Base-by-base conservation (phyloP, 2,329 filamentous ascomycete species). In the Colletotrichum lindemuthianum region DNA sequence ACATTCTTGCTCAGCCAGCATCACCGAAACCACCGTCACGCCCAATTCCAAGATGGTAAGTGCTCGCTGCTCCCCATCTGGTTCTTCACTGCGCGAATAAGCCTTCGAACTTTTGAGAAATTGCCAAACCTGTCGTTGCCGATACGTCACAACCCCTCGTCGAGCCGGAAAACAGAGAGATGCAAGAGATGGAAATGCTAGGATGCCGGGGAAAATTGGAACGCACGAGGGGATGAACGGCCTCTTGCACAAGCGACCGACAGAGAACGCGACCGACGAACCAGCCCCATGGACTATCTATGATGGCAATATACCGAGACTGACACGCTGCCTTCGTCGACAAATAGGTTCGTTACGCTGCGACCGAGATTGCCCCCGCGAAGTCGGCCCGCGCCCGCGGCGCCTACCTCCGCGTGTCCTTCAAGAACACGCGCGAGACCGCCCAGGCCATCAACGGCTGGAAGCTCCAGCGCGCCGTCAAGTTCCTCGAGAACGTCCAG, bases 361-460 rank as follows among this genome's bases (percentile, higher is more conserved):
- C 92, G 81, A 92, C 90, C 79, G 88, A 93, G 81, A 95, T 96
- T 81, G 86, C 91, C 77, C 85, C 90, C 82, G 88, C 90, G 76
- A 97, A 97, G 89, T 97, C 92, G 86, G 96, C 96, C 84, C 93
- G 95, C 87, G 92, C 95, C 80, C 94, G 96, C 85, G 96, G 96
- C 84, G 93, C 94, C 82, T 99, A 98, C 89, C 92, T 99, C 77
- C 93, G 96, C 81, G 95, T 98, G 76, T 97, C 92, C 76, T 99
- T 97, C 92, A 99, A 99, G 91, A 99, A 99, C 91, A 99, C 96
- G 81, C 93, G 96, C 80, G 96, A 99, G 88, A 97, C 95, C 74
- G 96, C 96, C 72, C 96, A 98, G 88, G 94, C 94, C 78, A 97
- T 99, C 90, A 98, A 96, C 86, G 95, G 95, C 85, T 97, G 93